Evolutionary conservation across 2,329 filamentous ascomycete genomes (phyloP).

Genomic region (Fusarium setosum): DNA sequence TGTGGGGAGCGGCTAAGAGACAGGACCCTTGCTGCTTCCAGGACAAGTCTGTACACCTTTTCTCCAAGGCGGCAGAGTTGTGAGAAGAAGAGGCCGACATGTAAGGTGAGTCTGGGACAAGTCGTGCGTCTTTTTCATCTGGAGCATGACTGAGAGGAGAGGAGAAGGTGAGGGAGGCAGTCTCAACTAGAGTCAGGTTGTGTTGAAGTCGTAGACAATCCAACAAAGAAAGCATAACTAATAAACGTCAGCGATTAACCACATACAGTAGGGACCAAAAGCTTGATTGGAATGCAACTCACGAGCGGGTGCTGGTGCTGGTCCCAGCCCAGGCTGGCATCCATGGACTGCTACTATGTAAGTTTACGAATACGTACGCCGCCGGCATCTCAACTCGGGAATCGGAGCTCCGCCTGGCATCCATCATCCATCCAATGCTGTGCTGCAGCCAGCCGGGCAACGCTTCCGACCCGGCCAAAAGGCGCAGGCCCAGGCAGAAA

Average conservation of each 20-base stretch:
- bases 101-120: background rate
- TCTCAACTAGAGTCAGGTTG: no score
- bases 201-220: no score
- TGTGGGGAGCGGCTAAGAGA: slow-evolving; percentile 32
- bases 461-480: slow-evolving; percentile 18
- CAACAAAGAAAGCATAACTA: no score
- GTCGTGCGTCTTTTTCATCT: no score
- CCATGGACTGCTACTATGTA: no score
- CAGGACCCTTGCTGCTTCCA: slow-evolving; percentile 33
- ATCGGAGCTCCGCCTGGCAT: slow-evolving; percentile 12
- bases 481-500: slow-evolving; percentile 2
- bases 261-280: background rate
- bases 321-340: no score
- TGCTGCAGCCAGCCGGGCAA: slow-evolving; percentile 20
- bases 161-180: no score
- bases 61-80: background rate
- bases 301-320: background rate
- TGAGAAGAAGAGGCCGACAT: background rate
- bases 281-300: background rate
- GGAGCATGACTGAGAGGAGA: no score
- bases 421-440: no score
- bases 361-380: slow-evolving; percentile 37
- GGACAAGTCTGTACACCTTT: slow-evolving; percentile 36
- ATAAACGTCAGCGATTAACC: no score
- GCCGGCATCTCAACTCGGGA: slow-evolving; percentile 32